Conservation (phyloP, 225 moss, liverwort and hornwort genomes). For the Thuidium tamariscinum region DNA sequence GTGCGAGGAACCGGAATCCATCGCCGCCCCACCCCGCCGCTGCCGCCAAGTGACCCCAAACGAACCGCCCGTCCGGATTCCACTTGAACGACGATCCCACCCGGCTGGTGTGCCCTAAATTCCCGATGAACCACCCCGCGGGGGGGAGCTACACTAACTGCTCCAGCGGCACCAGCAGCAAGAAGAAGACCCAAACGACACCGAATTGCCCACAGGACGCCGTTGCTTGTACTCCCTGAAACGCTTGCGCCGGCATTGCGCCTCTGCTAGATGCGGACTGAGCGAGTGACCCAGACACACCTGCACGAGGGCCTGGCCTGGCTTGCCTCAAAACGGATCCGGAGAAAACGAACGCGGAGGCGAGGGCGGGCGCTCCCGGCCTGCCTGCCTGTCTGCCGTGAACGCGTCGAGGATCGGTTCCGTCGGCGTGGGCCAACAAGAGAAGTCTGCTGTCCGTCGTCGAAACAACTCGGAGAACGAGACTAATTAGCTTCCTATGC, state of each 20-base stretch:
- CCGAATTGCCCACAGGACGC: background rate
- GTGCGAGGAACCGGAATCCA: constrained; percentile 25
- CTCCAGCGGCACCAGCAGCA: background rate
- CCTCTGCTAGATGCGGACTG: background rate
- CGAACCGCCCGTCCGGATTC: background rate
- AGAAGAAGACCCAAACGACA: background rate
- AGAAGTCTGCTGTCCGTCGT: background rate
- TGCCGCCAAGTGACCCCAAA: background rate
- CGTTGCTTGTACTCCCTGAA: background rate
- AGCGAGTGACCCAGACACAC: background rate
- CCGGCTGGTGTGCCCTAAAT: constrained; percentile 3
- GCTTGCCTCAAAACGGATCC: background rate
- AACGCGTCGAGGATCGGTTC: background rate
- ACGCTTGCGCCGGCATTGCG: background rate
- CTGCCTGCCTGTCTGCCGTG: background rate
- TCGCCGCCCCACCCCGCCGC: background rate
- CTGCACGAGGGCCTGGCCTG: background rate
- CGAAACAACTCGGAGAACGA: background rate
- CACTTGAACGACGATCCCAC: background rate
- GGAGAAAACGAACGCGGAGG: background rate
- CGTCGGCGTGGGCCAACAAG: background rate
- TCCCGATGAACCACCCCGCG: background rate
- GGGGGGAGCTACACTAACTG: background rate
- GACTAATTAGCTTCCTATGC: background rate
- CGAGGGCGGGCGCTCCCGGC: background rate